Base-by-base conservation (phyloP, 768 basidiomycete genomes). In the Pluteus cervinus region DNA sequence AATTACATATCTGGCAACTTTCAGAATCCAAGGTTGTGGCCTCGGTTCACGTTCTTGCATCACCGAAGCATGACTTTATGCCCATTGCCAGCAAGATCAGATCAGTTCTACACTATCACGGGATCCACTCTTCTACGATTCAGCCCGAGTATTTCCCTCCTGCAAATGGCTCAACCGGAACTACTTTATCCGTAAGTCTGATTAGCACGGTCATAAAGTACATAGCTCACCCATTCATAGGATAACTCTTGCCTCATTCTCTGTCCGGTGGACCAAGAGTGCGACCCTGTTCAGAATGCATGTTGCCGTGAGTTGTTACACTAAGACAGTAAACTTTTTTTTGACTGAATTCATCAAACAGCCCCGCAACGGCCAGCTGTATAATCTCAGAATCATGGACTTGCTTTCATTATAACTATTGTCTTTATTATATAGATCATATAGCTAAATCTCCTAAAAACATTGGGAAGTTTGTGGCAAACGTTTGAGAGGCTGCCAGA, bases 1-100 rank as follows among this genome's bases (percentile, higher is more conserved):
- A 97, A 54, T 71, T 99, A 18, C 96, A 99, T 61, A 79, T 98
- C 37, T 99, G 96, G 96, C 91, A 94, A 52, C 75, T 99, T 33
- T 93, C 90, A 7, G 96, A 99, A 62, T 79, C 76, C 40, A 97
- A 96, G 56, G 79, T 92, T 38, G 85, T 99, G 29, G 93, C 93
- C 7, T 93, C 88, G 2, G 94, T 99, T 17, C 96, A 99, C 60
- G 89, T 99, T 33, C 75, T 87, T 49, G 79, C 91, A 6, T 80
- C 80, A 25, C 73, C 81, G 33, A 76, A 77, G 15, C 73, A 79
- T 39, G 92, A 96, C 51, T 98, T 97, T 55, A 97, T 97, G 88
- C 78, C 73, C 2, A 76, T 93, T 34, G 88, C 89, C 11, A 76
- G 75, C 25, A 76, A 83, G 29, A 94, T 99, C 45, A 74, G 92